These are phyloP conservation scores for Beauveria caledonica DNA, from an alignment of 2,329 filamentous ascomycete species.

Conservation along the genomic window DNA sequence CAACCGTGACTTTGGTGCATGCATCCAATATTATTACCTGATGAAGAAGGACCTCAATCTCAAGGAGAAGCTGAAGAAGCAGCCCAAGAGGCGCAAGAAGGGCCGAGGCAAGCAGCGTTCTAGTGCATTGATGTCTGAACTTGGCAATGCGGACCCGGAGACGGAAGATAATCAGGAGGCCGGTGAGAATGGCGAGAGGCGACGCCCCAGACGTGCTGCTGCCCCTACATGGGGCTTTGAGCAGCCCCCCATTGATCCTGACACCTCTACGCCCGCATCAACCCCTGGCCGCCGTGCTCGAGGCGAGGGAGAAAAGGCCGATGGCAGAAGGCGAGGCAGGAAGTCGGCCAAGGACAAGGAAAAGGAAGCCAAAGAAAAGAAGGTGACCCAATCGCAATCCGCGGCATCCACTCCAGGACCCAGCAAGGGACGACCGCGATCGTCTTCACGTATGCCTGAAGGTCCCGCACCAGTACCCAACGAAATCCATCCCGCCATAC, in stretches of 20 bases:
- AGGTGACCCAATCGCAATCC: constrained; percentile 36
- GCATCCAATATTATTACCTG: constrained; percentile 80
- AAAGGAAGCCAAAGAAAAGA: constrained; percentile 30
- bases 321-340: constrained; percentile 30
- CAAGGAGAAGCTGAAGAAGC: constrained; percentile 65
- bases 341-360: constrained; percentile 32
- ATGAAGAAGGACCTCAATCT: constrained; percentile 68
- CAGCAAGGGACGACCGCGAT: constrained; percentile 44
- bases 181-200: constrained; percentile 51
- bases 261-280: constrained; percentile 48
- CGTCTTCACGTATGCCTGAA: constrained; percentile 45
- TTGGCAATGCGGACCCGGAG: constrained; percentile 51
- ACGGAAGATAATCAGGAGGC: constrained; percentile 47
- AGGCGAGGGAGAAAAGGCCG: constrained; percentile 39
- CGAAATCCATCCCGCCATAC: constrained; percentile 32
- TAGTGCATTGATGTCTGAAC: constrained; percentile 58
- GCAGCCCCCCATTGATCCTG: constrained; percentile 49
- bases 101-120: constrained; percentile 50
- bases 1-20: constrained; percentile 64
- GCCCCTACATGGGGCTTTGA: constrained; percentile 67
- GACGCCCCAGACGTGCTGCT: constrained; percentile 53
- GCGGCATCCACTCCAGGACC: constrained; percentile 33
- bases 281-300: constrained; percentile 47
- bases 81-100: constrained; percentile 51
- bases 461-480: constrained; percentile 24